A percentile compares a stretch with the other conserved stretches of the same genome.
phyloP scores from a whole-genome alignment of 2,329 filamentous ascomycete species.

The Phymatotrichopsis omnivora region DNA sequence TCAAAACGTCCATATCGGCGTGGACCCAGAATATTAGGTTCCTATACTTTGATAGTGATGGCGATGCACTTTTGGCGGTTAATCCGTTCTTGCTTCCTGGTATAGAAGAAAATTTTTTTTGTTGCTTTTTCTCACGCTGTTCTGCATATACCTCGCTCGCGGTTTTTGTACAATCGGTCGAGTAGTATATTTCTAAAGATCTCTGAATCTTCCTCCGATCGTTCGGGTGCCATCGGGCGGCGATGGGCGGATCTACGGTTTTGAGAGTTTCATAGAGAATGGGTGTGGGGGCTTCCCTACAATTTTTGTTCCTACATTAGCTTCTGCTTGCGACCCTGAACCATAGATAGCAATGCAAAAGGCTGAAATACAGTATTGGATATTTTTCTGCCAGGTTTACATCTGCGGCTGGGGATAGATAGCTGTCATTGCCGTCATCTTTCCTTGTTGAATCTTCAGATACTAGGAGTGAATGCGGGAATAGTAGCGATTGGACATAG shows the following conservation, averaged over 20 bases:
- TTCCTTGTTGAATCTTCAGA: constrained; percentile 16
- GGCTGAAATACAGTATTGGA: constrained; percentile 49
- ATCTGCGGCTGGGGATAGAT: constrained; percentile 15
- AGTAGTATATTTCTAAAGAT: constrained; percentile 80
- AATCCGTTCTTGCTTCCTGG: constrained; percentile 17
- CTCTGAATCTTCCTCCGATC: constrained; percentile 81
- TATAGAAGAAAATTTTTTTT: too few species aligned
- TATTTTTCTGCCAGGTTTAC: constrained; percentile 42
- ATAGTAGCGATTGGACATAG: constrained; percentile 81
- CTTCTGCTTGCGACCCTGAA: too few species aligned
- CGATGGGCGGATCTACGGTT: constrained; percentile 82
- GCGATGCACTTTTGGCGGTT: constrained; percentile 16
- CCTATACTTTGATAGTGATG: constrained; percentile 29
- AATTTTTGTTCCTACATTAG: too few species aligned
- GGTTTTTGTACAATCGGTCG: constrained; percentile 55
- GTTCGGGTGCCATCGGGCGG: constrained; percentile 84
- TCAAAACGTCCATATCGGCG: constrained; percentile 57
- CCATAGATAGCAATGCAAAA: background rate
- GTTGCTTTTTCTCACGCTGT: constrained; percentile 43
- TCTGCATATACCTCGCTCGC: constrained; percentile 82
- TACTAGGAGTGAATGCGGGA: constrained; percentile 53
- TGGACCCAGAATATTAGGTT: constrained; percentile 80
- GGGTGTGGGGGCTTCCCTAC: constrained; percentile 51
- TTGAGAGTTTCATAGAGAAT: constrained; percentile 61
- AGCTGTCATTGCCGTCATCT: constrained; percentile 31